These are phyloP conservation scores for Tetrahymena elliotti DNA, from an alignment of 73 alveolate species.

Conservation along the genomic window DNA sequence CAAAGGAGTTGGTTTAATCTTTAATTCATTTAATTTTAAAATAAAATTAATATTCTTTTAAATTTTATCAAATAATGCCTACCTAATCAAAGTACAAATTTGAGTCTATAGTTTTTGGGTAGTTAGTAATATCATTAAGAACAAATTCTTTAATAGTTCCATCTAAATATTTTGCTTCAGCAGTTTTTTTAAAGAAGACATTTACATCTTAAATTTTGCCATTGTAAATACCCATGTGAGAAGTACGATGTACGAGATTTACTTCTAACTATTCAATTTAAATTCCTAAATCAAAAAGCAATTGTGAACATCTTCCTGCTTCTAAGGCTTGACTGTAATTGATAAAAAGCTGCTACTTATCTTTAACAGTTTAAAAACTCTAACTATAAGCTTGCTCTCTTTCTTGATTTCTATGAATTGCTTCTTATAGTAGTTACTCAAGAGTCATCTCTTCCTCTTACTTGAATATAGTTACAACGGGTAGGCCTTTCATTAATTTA, in stretches of 20 bases:
- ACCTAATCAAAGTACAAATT: neutral
- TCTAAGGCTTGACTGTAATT: neutral
- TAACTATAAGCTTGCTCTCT: neutral
- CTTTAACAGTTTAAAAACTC: conserved; percentile 3
- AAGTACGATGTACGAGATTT: conserved; percentile 25
- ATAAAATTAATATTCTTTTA: neutral
- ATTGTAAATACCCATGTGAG: neutral
- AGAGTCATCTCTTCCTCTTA: conserved; percentile 2
- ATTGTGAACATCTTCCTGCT: conserved; percentile 10
- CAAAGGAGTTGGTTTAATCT: neutral
- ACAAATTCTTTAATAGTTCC: neutral
- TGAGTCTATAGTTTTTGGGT: conserved; percentile 23
- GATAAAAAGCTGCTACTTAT: conserved; percentile 6
- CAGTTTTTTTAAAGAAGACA: conserved; percentile 1
- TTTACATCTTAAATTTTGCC: neutral
- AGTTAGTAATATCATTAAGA: conserved; percentile 19
- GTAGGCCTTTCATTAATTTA: neutral
- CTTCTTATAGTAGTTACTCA: conserved; percentile 4
- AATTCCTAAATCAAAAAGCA: neutral
- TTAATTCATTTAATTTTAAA: neutral
- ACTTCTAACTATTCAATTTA: neutral
- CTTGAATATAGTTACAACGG: conserved; percentile 4
- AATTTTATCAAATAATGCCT: neutral
- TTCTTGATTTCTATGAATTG: conserved; percentile 7
- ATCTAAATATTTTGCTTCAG: conserved; percentile 19